Base-by-base conservation (phyloP, 768 basidiomycete species). In the Jaapia argillacea region DNA sequence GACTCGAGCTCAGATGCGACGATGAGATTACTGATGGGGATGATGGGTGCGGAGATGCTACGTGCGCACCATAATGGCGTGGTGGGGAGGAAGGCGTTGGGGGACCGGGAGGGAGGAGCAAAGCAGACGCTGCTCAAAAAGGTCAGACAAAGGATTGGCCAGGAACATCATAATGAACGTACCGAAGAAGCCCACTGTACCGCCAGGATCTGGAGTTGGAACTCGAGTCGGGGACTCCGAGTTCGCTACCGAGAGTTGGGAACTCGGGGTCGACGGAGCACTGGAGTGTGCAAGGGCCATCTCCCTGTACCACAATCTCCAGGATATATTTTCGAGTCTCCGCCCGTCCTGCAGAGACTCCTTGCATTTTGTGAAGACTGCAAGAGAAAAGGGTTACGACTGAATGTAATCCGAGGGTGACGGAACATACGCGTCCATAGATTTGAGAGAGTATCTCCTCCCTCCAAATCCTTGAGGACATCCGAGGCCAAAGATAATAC, bases 361-460 rank as follows among this genome's bases (percentile, higher is more conserved):
- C 60, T 85, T 87, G 67, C 83, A 88, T 59, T 87, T 86, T 41
- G 85, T 77, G 54, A 92, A 89, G 5, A 92, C 89, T 88, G 51
- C 40, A 43, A 31, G 37, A 14, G 24, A 43, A 49, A 21, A 42
- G 4, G 44, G 36, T 37, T 20, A 45, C 4, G 37, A 48, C 12
- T 53, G 53, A 27, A 21, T 22, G 24, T 31, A 21, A 45, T 43
- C 5, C 42, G 27, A 25, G 18, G 45, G 42, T 40, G 38, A 18
- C 21, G 42, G 41, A 40, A 71, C 70, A 55, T 50, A 87, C 86
- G 63, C 45, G 72, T 74, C 82, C 81, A 87, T 22, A 87, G 74
- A 41, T 73, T 63, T 40, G 65, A 73, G 40, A 86, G 66, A 23
- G 81, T 79, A 40, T 85, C 80, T 33, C 72, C 66, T 41, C 81